A percentile compares a stretch with the other conserved stretches of the same genome.
These are phyloP conservation scores for Candida piceae DNA, from an alignment of 805 yeast genomes.

Conservation along the genomic window DNA sequence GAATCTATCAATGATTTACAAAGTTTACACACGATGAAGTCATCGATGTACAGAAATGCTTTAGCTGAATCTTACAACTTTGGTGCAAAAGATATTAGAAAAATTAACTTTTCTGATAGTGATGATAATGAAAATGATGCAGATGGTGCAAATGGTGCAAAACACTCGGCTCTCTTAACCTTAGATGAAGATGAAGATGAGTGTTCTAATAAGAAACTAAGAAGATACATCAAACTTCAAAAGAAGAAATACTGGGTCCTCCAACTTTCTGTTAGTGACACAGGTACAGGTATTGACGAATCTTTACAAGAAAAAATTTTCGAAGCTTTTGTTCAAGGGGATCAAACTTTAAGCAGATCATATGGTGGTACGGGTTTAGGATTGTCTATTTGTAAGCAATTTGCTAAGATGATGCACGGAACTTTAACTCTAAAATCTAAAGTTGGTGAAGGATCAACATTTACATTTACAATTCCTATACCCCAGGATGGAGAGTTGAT, in stretches of 20 bases:
- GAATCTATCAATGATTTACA: neutral
- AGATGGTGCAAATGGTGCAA: too few species aligned
- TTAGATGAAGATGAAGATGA: slow-evolving; percentile 19
- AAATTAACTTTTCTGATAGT: slow-evolving; percentile 9
- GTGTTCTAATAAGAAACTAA: slow-evolving; percentile 10
- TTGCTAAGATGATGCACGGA: slow-evolving; percentile 85
- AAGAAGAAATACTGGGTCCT: slow-evolving; percentile 47
- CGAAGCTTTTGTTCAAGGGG: slow-evolving; percentile 97
- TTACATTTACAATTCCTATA: slow-evolving; percentile 74
- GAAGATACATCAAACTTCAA: slow-evolving; percentile 16
- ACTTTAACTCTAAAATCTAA: slow-evolving; percentile 67
- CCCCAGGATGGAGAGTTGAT: slow-evolving; percentile 56
- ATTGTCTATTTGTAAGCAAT: slow-evolving; percentile 79
- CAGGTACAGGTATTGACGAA: slow-evolving; percentile 92
- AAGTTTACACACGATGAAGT: slow-evolving; percentile 25
- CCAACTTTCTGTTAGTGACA: slow-evolving; percentile 74
- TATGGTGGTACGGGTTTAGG: slow-evolving; percentile 97
- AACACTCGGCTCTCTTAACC: slow-evolving; percentile 6
- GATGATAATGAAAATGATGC: slow-evolving; percentile 14
- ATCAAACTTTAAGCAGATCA: slow-evolving; percentile 83
- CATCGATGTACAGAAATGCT: slow-evolving; percentile 35
- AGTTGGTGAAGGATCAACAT: slow-evolving; percentile 80
- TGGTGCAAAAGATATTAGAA: slow-evolving; percentile 11
- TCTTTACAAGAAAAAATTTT: slow-evolving; percentile 78
- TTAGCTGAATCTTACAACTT: slow-evolving; percentile 36